Evolutionary conservation across 139 green algal species (phyloP), one percentile per base, ranked within the genome.

Genomic region (Chlamydomonas applanata): DNA sequence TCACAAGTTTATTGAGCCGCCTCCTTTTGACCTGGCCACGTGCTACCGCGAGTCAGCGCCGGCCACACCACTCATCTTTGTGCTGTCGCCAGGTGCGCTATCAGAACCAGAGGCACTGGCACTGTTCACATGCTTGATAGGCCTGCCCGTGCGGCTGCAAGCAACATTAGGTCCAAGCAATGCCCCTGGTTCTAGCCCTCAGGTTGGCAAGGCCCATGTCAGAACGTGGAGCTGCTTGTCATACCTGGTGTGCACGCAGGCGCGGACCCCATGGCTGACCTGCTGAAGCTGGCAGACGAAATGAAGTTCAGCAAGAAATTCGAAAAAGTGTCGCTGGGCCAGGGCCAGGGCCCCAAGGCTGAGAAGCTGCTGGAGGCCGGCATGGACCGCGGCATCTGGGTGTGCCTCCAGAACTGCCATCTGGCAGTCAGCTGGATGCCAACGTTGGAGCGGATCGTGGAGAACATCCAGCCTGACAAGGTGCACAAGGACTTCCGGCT

Each of bases 261-360:
- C 9, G 89, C 91, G 3, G 91, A 95, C 71, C 91, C 91, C 29
- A 95, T 95, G 91, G 88, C 89, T 0, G 91, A 95, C 69, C 73
- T 95, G 60, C 84, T 95, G 14, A 92, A 93, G 80, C 85, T 96
- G n/a, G 86, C 88, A 19, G 91, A 95, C 13, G 91, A 95, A 72
- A 87, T 93, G 77, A 83, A 84, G 66, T 92, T 94, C 78, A 82
- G 34, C 59, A 87, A 90, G 72, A 92, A 90, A 83, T 95, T 95
- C 75, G 91, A 94, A 40, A 91, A 93, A 82, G 89, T 94, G 77
- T 92, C 82, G 29, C 83, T 96, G 40, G 91, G 91, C 19, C 90
- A 96, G 75, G 91, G 91, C 25, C 91, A 96, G 80, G 91, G 90
- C 2, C 88, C 90, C 62, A 94, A 94, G 77, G 91, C 91, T 13